Conservation (phyloP, 139 green algal genomes). For the Chlamydomonas sphaeroides region DNA sequence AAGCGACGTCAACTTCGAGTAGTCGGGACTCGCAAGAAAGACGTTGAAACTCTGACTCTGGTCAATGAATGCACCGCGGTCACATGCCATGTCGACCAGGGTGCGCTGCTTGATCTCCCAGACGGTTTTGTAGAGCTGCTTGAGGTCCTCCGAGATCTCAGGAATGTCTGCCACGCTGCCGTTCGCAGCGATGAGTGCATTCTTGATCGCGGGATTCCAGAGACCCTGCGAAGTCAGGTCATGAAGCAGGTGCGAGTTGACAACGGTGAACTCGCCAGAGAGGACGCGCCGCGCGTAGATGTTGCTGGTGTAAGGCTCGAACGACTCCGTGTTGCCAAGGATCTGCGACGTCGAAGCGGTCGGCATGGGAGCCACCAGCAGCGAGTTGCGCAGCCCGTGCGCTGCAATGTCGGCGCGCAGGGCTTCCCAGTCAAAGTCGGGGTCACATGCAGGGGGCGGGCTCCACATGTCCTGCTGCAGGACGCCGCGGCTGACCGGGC, state of each 20-base stretch:
- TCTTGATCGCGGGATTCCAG: slow-evolving; percentile 24
- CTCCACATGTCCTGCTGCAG: slow-evolving; percentile 57
- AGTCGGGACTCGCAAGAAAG: slow-evolving; percentile 68
- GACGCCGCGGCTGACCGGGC: slow-evolving; percentile 36
- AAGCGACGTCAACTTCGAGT: slow-evolving; percentile 73
- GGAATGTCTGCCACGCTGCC: slow-evolving; percentile 47
- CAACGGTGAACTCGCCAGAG: slow-evolving; percentile 46
- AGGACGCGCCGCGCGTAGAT: slow-evolving; percentile 37
- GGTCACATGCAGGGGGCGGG: not conserved
- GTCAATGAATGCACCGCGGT: slow-evolving; percentile 37
- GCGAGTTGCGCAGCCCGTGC: slow-evolving; percentile 44
- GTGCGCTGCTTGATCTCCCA: slow-evolving; percentile 45
- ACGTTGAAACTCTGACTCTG: slow-evolving; percentile 54
- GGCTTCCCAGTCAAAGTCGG: slow-evolving; percentile 28
- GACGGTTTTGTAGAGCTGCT: slow-evolving; percentile 47
- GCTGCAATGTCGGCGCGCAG: not conserved
- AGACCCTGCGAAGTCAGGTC: slow-evolving; percentile 30
- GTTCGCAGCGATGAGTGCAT: slow-evolving; percentile 35
- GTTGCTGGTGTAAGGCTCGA: slow-evolving; percentile 53
- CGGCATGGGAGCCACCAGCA: slow-evolving; percentile 52
- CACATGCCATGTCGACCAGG: slow-evolving; percentile 42
- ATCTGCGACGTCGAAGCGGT: slow-evolving; percentile 53
- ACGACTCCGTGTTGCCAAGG: slow-evolving; percentile 53
- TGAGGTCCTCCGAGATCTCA: slow-evolving; percentile 1
- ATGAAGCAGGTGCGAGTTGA: slow-evolving; percentile 49